Percentiles rank a stretch among this genome's conserved stretches.
Conservation (phyloP, 768 basidiomycete species). For the Pulveroboletus ravenelii region DNA sequence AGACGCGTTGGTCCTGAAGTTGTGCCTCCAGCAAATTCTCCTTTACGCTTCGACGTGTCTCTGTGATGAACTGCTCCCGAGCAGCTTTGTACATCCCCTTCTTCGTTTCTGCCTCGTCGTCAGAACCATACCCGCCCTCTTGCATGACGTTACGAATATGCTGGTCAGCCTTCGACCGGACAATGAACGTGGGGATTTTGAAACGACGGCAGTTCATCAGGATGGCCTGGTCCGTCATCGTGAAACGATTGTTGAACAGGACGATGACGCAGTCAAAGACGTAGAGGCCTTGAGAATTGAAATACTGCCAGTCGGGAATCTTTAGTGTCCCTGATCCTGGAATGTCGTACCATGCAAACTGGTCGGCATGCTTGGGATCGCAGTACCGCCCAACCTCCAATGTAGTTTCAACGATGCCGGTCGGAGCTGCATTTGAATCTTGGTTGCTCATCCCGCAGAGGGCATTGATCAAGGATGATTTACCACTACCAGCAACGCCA, state of each 20-base stretch:
- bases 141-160: slow-evolving; percentile 26
- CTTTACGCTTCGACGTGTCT: slow-evolving; percentile 25
- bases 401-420: slow-evolving; percentile 33
- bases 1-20: slow-evolving; percentile 28
- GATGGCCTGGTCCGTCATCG: slow-evolving; percentile 34
- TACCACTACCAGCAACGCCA: slow-evolving; percentile 29
- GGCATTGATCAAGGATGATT: slow-evolving; percentile 31
- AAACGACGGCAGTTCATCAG: slow-evolving; percentile 30
- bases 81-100: slow-evolving; percentile 20
- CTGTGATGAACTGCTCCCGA: slow-evolving; percentile 24
- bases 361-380: slow-evolving; percentile 21
- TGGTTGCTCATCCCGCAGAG: slow-evolving; percentile 29
- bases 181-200: slow-evolving; percentile 33
- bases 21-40: slow-evolving; percentile 21
- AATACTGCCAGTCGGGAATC: slow-evolving; percentile 36
- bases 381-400: slow-evolving; percentile 26
- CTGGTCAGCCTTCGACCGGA: slow-evolving; percentile 36
- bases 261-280: slow-evolving; percentile 35
- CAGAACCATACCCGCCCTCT: slow-evolving; percentile 27
- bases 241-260: slow-evolving; percentile 34
- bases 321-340: slow-evolving; percentile 36
- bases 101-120: slow-evolving; percentile 13
- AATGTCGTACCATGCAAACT: slow-evolving; percentile 35
- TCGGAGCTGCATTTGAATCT: slow-evolving; percentile 26
- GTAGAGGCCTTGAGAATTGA: slow-evolving; percentile 35